Evolutionary conservation across 1,284 basidiomycete species (phyloP), one percentile per base, ranked within the genome.

Genomic region (Ganoderma leucocontextum): DNA sequence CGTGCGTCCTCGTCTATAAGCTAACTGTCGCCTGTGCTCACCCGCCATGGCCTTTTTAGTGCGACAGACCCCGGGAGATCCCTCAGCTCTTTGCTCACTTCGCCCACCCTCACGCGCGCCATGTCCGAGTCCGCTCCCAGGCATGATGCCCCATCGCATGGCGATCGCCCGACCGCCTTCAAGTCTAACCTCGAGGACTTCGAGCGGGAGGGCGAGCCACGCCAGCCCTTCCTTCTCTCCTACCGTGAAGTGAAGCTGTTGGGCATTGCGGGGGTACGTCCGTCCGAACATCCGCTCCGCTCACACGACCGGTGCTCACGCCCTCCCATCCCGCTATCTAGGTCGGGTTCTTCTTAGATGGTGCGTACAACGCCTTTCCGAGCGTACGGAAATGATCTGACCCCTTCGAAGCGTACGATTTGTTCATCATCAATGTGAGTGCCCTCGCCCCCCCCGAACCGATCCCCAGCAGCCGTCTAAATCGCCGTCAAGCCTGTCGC

Each of bases 341-440:
- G 87, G 85, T 90, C 61, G 90, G 90, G 7, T 91, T 91, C 78
- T 91, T 91, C 82, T 82, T 91, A 13, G 90, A 91, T 76, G 89
- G 89, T 88, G 73, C 49, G 83, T 78, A n/a, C 66, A 13, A 47
- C 64, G 67, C 22, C 65, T 35, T 29, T 33, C 62, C 9, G 25
- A 57, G 9, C 22, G 33, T 22, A 41, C 59, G 42, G 12, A 60
- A 58, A 36, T 25, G 47, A 60, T 62, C 29, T 63, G 39, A 68
- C 53, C 15, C 61, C 29, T 10, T 41, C 42, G 17, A 70, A 91
- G 90, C 91, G 2, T 92, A 93, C 73, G 91, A 93, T 77, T 81
- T 93, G 17, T 93, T 94, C 80, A 89, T 93, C 70, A 93, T 94
- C 80, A 93, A 93, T 78, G 89, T 88, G 70, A 62, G 57, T 59